Base-by-base conservation (phyloP, 2,329 filamentous ascomycete genomes). In the Exserohilum rostratum region DNA sequence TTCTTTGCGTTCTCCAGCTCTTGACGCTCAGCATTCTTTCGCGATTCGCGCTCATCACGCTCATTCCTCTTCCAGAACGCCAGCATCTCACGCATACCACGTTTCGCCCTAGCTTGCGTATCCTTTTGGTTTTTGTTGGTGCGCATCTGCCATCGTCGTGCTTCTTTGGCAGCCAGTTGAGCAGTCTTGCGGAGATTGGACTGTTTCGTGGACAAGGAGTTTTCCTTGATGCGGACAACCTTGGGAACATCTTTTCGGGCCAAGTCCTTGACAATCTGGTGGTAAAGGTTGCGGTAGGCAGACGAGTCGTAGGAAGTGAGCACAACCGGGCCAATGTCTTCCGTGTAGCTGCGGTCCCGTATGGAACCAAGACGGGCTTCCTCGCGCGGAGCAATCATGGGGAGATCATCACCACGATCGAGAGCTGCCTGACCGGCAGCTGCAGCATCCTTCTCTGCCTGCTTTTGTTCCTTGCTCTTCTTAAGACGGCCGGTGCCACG, bases 71-170 rank as follows among this genome's bases (percentile, higher is more conserved):
- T 98, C 95, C 95, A 99, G 83, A 98, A 99, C 53, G 90, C 87
- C 85, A 97, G 95, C 95, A 99, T 99, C 78, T 99, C 95, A 73
- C 95, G 87, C 95, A 99, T 99, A 55, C 93, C 93, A 64, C 95
- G 90, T 82, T 99, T 99, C 54, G 95, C 95, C 43, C 95, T 87
- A 37, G 95, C 95, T 74, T 98, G 95, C 3, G 96, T 90, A 76
- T 99, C 95, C 76, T 99, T 99, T 75, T 90, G 95, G 71, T 93
- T 96, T 83, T 99, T 98, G 81, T 99, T 99, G 49, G 95, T 99
- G 37, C 92, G 90, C 57, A 96, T 85, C 76, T 99, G 96, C 95
- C 95, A 99, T 70, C 96, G 85, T 71, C 96, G 92, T 49, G 95
- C 93, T 78, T 99, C 95, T 74, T 99, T 99, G 57, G 93, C 96